Evolutionary conservation across 306 rosid species (phyloP), one percentile per base, ranked within the genome.

Genomic region (Argentina anserina): DNA sequence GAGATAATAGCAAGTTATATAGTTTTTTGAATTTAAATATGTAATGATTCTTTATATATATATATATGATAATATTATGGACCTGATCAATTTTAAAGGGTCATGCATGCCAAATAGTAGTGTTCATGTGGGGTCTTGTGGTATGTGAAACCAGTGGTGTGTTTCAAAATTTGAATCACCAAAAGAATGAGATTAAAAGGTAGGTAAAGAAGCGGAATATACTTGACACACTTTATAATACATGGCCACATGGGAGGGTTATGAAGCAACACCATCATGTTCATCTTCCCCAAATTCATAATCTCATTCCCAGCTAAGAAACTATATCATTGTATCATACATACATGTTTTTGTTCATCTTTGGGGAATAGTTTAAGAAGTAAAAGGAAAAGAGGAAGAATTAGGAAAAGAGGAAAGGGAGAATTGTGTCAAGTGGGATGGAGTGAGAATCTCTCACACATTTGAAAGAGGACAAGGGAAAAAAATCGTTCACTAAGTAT

Each of bases 101-200:
- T 23, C 67, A 62, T 71, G 67, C 67, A 40, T 72, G 64, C 9
- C 25, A 13, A n/a, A 33, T 33, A n/a, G 33, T 64, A 64, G 29
- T 71, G 67, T 13, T 11, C 58, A 20, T 59, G 34, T 58, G 42
- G 50, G 65, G 53, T 55, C 39, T 34, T 34, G 10, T 36, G 6
- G 37, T 62, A 18, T 20, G 52, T 65, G 36, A n/a, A 3, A 39
- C 26, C 18, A 12, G 50, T 36, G 21, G 17, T 60, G 53, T 73
- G 85, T 90, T 92, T 92, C 97, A 90, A 92, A 92, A 34, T 92
- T 92, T 88, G 93, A 92, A 88, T 87, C 61, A 74, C 60, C 77
- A 60, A 59, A 43, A 68, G 31, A 23, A 26, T 37, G 69, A 47
- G 73, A 9, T 46, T 23, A 50, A 76, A 72, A 78, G 78, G 84